Conservation (phyloP, 148 eudicot genomes). For the Nepenthes gracilis region DNA sequence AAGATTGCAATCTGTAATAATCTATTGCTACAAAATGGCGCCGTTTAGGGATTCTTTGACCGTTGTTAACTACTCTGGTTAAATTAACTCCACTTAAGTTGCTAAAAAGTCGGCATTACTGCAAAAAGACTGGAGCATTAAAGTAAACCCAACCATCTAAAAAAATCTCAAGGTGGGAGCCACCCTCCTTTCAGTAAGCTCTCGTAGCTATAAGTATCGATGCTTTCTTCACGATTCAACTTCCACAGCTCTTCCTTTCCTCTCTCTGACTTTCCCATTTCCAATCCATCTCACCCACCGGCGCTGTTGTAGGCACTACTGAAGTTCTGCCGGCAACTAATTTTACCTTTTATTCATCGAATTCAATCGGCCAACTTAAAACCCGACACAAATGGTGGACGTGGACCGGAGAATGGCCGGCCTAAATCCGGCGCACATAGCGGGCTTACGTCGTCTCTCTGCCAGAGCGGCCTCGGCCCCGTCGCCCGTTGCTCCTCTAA, state of each 20-base stretch:
- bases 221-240: background rate
- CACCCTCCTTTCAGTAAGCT: background rate
- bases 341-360: no score
- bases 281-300: background rate
- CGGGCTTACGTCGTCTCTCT: conserved; percentile 92
- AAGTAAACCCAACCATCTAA: background rate
- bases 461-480: conserved; percentile 65
- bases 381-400: conserved; percentile 53
- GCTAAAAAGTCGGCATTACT: no score
- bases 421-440: conserved; percentile 70
- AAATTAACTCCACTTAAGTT: no score
- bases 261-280: background rate
- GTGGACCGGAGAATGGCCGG: conserved; percentile 84
- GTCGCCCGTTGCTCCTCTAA: background rate
- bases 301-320: no score
- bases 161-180: conserved; percentile 1
- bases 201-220: background rate
- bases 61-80: no score
- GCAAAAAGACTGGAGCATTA: no score
- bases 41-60: no score
- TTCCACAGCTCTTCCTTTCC: background rate
- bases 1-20: no score
- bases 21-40: no score
- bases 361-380: background rate
- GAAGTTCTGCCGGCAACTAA: no score